These are phyloP conservation scores for Penicillium sp. DNA, from an alignment of 2,329 filamentous ascomycete genomes.

Conservation along the genomic window DNA sequence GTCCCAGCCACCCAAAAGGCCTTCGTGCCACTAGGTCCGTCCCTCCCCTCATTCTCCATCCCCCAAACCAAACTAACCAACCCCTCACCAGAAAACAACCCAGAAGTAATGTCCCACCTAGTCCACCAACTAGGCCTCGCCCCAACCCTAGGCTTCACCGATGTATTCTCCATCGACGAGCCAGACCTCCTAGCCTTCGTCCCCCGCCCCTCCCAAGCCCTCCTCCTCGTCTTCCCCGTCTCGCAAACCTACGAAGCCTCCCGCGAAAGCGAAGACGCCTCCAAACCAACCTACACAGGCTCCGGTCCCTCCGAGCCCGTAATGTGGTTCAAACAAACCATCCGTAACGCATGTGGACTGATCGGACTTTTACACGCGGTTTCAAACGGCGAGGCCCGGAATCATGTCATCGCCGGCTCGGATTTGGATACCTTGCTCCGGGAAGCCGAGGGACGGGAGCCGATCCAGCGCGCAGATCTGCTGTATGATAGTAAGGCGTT, in stretches of 20 bases:
- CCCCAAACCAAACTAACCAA: constrained; percentile 14
- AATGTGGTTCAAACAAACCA: constrained; percentile 93
- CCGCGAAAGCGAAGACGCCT: constrained; percentile 69
- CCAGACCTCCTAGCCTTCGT: constrained; percentile 80
- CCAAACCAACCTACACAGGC: constrained; percentile 62
- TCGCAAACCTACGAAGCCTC: constrained; percentile 74
- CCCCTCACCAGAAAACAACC: constrained; percentile 64
- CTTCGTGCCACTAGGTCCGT: constrained; percentile 48
- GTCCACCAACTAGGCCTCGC: constrained; percentile 81
- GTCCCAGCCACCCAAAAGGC: constrained; percentile 44
- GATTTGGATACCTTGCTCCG: constrained; percentile 58
- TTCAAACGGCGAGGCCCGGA: constrained; percentile 69
- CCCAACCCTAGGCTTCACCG: constrained; percentile 73
- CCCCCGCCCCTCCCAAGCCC: constrained; percentile 80
- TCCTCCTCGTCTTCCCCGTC: constrained; percentile 90
- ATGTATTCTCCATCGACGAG: constrained; percentile 88
- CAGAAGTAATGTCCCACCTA: constrained; percentile 80
- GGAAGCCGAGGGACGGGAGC: constrained; percentile 67
- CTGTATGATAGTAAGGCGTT: constrained; percentile 74
- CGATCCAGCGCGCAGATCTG: constrained; percentile 65
- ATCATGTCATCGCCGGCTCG: constrained; percentile 55
- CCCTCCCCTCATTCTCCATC: not conserved
- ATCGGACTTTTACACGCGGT: constrained; percentile 85
- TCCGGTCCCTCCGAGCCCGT: constrained; percentile 70
- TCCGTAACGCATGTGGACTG: constrained; percentile 86